These are phyloP conservation scores for Fusarium temperatum DNA, from an alignment of 2,329 filamentous ascomycete genomes.

Conservation along the genomic window DNA sequence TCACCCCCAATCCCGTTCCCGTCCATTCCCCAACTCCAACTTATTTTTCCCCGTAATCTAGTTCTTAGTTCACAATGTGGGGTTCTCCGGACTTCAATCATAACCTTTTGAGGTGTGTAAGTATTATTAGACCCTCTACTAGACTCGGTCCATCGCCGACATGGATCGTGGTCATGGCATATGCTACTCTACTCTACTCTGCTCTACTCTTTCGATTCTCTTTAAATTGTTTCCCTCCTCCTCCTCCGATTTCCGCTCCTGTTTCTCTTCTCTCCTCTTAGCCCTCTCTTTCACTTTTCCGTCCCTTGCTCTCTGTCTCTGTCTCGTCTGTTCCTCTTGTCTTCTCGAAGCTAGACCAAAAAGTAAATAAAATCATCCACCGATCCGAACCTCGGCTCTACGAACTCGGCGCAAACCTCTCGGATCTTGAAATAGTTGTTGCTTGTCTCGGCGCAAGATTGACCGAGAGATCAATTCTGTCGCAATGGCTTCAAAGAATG, in stretches of 20 bases:
- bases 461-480: background rate
- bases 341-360: background rate
- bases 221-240: slow-evolving; percentile 23
- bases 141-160: slow-evolving; percentile 25
- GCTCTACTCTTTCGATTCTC: background rate
- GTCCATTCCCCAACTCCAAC: slow-evolving; percentile 16
- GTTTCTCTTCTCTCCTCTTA: slow-evolving; percentile 7
- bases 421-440: background rate
- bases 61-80: slow-evolving; percentile 19
- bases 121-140: slow-evolving; percentile 13
- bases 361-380: slow-evolving; percentile 16
- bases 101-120: slow-evolving; percentile 24
- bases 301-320: background rate
- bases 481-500: slow-evolving; percentile 47
- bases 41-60: slow-evolving; percentile 20
- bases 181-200: background rate
- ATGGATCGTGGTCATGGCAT: slow-evolving; percentile 14
- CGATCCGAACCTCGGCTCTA: slow-evolving; percentile 37
- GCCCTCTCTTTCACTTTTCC: background rate
- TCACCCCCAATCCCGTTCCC: slow-evolving; percentile 16
- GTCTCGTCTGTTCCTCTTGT: background rate
- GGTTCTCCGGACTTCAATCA: slow-evolving; percentile 29
- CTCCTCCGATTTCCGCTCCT: slow-evolving; percentile 8
- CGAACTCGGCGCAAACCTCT: slow-evolving; percentile 20
- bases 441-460: background rate